Evolutionary conservation across 106 monocot species (phyloP), one percentile per base, ranked within the genome.

Genomic region (Acorus calamus): DNA sequence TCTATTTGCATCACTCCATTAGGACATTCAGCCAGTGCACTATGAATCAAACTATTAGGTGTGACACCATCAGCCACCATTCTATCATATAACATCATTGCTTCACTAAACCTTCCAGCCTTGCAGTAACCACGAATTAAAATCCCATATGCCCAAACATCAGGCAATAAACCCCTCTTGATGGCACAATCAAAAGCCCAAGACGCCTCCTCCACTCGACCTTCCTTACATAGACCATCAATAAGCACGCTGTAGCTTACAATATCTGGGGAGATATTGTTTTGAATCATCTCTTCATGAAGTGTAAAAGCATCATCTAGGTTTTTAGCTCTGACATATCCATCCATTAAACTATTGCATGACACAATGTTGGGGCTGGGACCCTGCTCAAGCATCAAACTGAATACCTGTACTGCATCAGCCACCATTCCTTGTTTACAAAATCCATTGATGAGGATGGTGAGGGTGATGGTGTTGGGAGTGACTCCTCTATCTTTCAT

Each of bases 121-220:
- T 56, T 52, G 56, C 76, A 70, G 11, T 44, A 74, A 7, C 79
- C 77, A 57, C 49, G 73, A 49, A 86, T 79, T 46, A 86, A 55
- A 63, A 79, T 86, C n/a, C 72, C 69, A 67, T 86, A 86, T 52
- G 73, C 73, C 57, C 82, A 79, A 71, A 83, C 76, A 74, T 86
- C 82, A 73, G 86, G 86, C 63, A 83, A 54, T 55, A 79, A 61
- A 9, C 86, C 74, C 50, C 70, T 66, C 3, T 42, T 53, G 2
- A 53, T 64, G 50, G 83, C 83, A 64, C 67, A 68, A 3, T 83
- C 64, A 76, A 83, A 80, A 69, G 79, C 66, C 49, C 64, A 4
- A 49, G 50, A 60, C 49, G 83, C 86, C 14, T 77, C 68, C 11
- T 76, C 83, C 46, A 83, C 13, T 52, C 55, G 49, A 45, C 71